Base-by-base conservation (phyloP, 768 basidiomycete species). In the Kwoniella dendrophila region DNA sequence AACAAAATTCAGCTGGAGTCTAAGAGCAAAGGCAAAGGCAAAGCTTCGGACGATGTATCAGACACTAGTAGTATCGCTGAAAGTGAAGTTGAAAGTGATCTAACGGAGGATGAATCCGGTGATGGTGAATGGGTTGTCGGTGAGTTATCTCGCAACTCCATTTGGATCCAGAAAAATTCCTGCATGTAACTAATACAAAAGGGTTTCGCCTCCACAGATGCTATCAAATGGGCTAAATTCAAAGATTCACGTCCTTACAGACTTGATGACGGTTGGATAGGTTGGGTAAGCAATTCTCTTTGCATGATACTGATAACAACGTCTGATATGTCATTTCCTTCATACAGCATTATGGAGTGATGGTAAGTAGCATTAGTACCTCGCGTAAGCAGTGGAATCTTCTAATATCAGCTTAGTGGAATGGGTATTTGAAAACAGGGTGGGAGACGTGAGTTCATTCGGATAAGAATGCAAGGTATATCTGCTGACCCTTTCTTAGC, bases 311-410 rank as follows among this genome's bases (percentile, higher is more conserved):
- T 4, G 43, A n/a, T 24, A 6, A 18, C 18, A 4, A 44, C 18
- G 5, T 30, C 18, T 18, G 22, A 18, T 43, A 10, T 36, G 36
- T 7, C 1, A 5, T 18, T 7, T 26, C 14, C 38, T 5, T 26
- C n/a, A n/a, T 29, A 20, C 22, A 71, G 71, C 66, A 72, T 52
- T 72, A 72, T 34, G 65, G 66, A 2, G 63, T 72, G 7, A 69
- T 72, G 58, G 68, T 66, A 34, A 24, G 68, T 45, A 59, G 2
- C n/a, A 53, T 24, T n/a, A 27, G 7, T n/a, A 16, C 38, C 8
- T 40, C n/a, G n/a, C 7, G 5, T 6, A 2, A n/a, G n/a, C 50
- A 11, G 11, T 1, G 10, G 29, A 18, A 29, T 45, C 11, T 32
- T 41, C 6, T 12, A 1, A 30, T 45, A 12, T 45, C 12, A 27